Percentiles rank a stretch among this genome's conserved stretches.
These are phyloP conservation scores for Polyporus tsugae DNA, from an alignment of 1,284 basidiomycete genomes.

Conservation along the genomic window DNA sequence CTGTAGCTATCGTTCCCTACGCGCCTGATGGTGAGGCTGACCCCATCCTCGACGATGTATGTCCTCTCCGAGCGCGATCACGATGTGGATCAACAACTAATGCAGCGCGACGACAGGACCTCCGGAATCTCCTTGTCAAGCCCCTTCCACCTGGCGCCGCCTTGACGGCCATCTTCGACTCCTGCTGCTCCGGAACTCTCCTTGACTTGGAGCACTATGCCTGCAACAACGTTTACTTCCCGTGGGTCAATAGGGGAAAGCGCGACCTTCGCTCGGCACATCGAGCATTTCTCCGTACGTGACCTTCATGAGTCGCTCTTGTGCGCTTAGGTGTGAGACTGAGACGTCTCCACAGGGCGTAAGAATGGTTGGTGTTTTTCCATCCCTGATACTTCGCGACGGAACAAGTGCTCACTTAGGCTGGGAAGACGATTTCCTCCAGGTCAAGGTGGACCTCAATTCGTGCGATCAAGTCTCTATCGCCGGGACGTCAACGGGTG, in stretches of 20 bases:
- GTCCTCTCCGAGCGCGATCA: background rate
- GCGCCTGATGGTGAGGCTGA: slow-evolving; percentile 23
- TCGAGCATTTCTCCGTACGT: background rate
- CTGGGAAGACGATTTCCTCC: background rate
- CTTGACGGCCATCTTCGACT: slow-evolving; percentile 56
- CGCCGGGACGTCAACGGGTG: too few species aligned
- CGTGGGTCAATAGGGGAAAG: slow-evolving; percentile 53
- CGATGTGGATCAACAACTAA: background rate
- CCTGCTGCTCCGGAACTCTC: slow-evolving; percentile 55
- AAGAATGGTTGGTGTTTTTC: background rate
- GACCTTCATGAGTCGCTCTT: too few species aligned
- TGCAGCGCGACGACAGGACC: slow-evolving; percentile 39
- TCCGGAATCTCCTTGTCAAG: slow-evolving; percentile 47
- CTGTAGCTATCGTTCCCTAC: slow-evolving; percentile 9
- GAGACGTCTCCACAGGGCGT: background rate
- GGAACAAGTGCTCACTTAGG: background rate
- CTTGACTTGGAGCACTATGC: slow-evolving; percentile 53
- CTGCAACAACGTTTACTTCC: slow-evolving; percentile 54
- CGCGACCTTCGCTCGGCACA: slow-evolving; percentile 26
- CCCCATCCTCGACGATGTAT: slow-evolving; percentile 46
- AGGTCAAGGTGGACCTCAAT: background rate
- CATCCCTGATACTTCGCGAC: too few species aligned
- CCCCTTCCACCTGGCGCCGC: slow-evolving; percentile 49
- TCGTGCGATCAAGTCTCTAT: background rate
- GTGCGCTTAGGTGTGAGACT: background rate